A percentile compares a stretch with the other conserved stretches of the same genome.
These are phyloP conservation scores for Exophiala bonariae DNA, from an alignment of 2,329 filamentous ascomycete genomes.

Conservation along the genomic window DNA sequence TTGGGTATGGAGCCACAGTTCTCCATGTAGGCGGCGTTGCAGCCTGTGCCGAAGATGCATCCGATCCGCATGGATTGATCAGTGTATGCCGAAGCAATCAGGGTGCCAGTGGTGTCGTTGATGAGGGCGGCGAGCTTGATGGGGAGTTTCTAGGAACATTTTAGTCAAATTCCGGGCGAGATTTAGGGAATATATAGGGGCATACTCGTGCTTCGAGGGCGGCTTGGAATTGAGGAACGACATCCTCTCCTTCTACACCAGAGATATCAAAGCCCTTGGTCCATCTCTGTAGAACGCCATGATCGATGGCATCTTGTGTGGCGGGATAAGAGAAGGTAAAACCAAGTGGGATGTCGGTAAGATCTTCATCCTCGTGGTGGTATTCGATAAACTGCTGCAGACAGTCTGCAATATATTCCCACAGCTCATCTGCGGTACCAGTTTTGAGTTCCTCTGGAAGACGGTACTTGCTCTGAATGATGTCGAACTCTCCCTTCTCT, in stretches of 20 bases:
- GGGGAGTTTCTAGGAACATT: conserved; percentile 21
- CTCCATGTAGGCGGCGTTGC: conserved; percentile 99
- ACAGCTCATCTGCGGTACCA: conserved; percentile 79
- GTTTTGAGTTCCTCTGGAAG: conserved; percentile 93
- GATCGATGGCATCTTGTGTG: conserved; percentile 89
- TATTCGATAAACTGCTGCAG: conserved; percentile 86
- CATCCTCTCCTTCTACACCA: conserved; percentile 86
- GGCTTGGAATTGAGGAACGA: conserved; percentile 82
- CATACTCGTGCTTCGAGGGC: conserved; percentile 69
- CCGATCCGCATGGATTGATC: conserved; percentile 90
- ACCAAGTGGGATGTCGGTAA: conserved; percentile 69
- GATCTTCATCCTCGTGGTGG: conserved; percentile 69
- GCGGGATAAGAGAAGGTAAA: conserved; percentile 97
- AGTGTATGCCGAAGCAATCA: conserved; percentile 97
- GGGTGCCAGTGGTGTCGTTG: conserved; percentile 95
- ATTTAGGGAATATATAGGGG: neutral
- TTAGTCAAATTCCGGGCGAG: conserved; percentile 2
- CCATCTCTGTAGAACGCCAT: conserved; percentile 90
- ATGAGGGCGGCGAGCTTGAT: conserved; percentile 92
- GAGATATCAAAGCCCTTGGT: conserved; percentile 96
- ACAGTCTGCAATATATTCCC: conserved; percentile 93
- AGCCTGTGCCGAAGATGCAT: conserved; percentile 97
- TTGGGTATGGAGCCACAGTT: conserved; percentile 88
- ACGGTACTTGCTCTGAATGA: conserved; percentile 93
- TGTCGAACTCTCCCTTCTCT: conserved; percentile 85